phyloP scores from a whole-genome alignment of 2,329 filamentous ascomycete species.

The Zasmidium citrigriseum region DNA sequence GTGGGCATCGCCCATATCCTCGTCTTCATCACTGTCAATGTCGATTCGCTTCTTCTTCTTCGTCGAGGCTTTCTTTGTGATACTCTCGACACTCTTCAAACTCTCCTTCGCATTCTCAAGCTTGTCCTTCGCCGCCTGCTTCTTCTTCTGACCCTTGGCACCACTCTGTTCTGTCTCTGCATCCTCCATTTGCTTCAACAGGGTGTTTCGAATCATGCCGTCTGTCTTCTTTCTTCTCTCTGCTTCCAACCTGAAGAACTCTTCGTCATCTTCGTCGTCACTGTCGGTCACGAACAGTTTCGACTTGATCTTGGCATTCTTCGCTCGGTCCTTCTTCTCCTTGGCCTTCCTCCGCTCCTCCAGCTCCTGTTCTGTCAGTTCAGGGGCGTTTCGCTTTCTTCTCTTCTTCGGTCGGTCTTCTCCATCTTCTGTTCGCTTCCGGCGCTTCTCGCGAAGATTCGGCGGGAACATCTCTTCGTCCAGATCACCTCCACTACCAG shows the following conservation, averaged over 20 bases:
- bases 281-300: conserved; percentile 76
- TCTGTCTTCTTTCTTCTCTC: conserved; percentile 60
- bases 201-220: conserved; percentile 50
- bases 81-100: conserved; percentile 10
- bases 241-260: conserved; percentile 81
- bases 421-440: conserved; percentile 12
- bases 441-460: conserved; percentile 30
- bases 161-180: conserved; percentile 32
- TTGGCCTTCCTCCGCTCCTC: conserved; percentile 63
- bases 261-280: conserved; percentile 86
- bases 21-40: conserved; percentile 22
- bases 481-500: conserved; percentile 22
- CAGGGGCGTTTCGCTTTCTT: conserved; percentile 49
- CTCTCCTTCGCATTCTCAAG: conserved; percentile 17
- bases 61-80: not conserved
- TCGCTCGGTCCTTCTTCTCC: conserved; percentile 71
- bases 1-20: conserved; percentile 16
- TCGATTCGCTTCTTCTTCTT: conserved; percentile 10
- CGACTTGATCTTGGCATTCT: conserved; percentile 79
- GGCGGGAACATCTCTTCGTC: conserved; percentile 33
- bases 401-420: conserved; percentile 56
- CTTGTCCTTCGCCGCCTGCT: conserved; percentile 18
- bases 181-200: conserved; percentile 43
- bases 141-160: conserved; percentile 26
- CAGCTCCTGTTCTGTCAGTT: conserved; percentile 63